Conservation (phyloP, 257 asterid genomes). For the Catharanthus roseus region DNA sequence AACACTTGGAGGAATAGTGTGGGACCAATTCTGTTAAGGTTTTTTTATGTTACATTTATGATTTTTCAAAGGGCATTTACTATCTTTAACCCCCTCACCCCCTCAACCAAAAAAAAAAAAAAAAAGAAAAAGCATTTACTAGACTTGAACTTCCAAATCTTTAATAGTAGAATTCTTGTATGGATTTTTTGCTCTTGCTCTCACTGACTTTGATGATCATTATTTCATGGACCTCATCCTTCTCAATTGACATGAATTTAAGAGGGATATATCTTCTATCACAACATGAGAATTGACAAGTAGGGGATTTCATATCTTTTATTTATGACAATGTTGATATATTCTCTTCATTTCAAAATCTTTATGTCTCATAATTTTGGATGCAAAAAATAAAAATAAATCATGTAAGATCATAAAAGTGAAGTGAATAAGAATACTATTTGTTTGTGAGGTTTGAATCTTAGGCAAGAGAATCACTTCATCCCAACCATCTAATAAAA, state of each 20-base stretch:
- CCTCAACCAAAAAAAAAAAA: too few species aligned
- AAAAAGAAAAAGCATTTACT: background rate
- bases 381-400: too few species aligned
- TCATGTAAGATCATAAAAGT: too few species aligned
- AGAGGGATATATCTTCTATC: background rate
- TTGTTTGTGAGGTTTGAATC: too few species aligned
- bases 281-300: background rate
- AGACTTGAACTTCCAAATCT: background rate
- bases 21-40: background rate
- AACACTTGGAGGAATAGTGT: background rate
- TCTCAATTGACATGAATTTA: slow-evolving; percentile 9
- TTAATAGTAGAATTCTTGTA: background rate
- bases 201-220: slow-evolving; percentile 5
- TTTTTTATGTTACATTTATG: background rate
- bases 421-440: too few species aligned
- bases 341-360: too few species aligned
- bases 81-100: too few species aligned
- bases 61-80: background rate
- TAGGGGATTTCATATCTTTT: background rate
- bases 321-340: too few species aligned
- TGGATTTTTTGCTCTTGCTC: background rate
- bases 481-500: too few species aligned
- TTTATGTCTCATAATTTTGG: too few species aligned
- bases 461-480: too few species aligned
- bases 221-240: slow-evolving; percentile 1